A percentile compares a stretch with the other conserved stretches of the same genome.
phyloP scores from a whole-genome alignment of 2,329 filamentous ascomycete genomes.

The Lizonia empirigonia region DNA sequence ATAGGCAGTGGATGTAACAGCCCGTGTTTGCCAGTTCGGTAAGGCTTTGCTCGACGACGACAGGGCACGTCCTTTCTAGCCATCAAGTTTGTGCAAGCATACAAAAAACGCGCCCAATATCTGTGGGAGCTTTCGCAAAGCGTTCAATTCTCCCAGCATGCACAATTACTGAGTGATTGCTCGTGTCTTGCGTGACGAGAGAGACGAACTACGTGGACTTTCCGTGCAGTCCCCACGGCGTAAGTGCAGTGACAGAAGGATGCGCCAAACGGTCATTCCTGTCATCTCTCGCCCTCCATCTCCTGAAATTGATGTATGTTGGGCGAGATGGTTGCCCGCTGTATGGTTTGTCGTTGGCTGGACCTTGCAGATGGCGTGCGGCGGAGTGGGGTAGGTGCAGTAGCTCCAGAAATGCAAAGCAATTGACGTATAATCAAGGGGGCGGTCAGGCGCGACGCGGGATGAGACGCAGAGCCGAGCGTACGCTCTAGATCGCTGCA shows the following conservation, averaged over 20 bases:
- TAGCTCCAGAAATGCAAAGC: neutral
- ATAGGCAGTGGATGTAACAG: no score
- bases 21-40: no score
- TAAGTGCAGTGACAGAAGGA: neutral
- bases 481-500: neutral
- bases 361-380: neutral
- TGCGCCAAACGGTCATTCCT: no score
- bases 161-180: neutral
- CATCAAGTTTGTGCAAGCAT: no score
- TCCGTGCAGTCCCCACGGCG: neutral
- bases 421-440: neutral
- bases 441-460: neutral
- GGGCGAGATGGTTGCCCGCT: neutral
- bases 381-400: neutral
- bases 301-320: neutral
- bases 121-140: no score
- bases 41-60: no score
- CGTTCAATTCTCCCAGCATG: neutral
- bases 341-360: neutral
- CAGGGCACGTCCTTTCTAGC: no score
- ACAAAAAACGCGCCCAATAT: no score
- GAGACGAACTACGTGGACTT: no score
- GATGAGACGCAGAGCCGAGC: neutral
- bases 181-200: neutral
- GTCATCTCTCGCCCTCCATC: neutral